Evolutionary conservation across 768 basidiomycete genomes (phyloP), one percentile per base, ranked within the genome.

Genomic region (Mycena sanguinolenta): DNA sequence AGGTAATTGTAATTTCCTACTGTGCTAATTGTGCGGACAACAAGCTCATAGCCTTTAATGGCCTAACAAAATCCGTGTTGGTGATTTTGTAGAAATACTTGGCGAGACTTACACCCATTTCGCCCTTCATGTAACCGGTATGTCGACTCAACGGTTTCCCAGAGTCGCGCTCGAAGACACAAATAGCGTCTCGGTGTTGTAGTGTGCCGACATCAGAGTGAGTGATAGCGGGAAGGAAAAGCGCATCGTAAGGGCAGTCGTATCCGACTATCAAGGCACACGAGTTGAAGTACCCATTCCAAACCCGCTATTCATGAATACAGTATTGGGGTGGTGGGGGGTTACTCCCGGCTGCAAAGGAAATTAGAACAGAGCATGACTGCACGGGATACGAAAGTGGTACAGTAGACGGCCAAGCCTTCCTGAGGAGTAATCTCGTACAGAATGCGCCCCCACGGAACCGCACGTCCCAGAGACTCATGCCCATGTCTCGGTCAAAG

Each of bases 401-500:
- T 36, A 89, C 88, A 83, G 58, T 90, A 90, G 52, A 89, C 88
- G 8, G 89, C 88, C 30, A 90, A 77, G 1, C 90, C 90, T 73
- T 92, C 91, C 75, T 91, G 90, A 12, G 90, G 89, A 3, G 82
- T 80, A 10, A 91, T 83, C 87, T 89, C 67, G 71, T 92, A 92
- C 49, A 91, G 84, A 50, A 92, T 87, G 39, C 91, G 78, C 74
- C 90, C 90, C 84, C 84, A 44, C 82, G 79, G 81, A 92, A 89
- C 5, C 84, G 81, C 57, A 91, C 82, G 74, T 91, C 87, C 87
- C 88, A 91, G 23, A 91, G 77, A 67, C 83, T 86, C 70, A 90
- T 71, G 17, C 89, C 91, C 90, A 91, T 91, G 74, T 92, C 91
- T 32, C 89, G 77, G 64, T 90, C 88, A 74, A 91, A 92, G 58